Base-by-base conservation (phyloP, 1,284 basidiomycete genomes). In the Naganishia albida region DNA sequence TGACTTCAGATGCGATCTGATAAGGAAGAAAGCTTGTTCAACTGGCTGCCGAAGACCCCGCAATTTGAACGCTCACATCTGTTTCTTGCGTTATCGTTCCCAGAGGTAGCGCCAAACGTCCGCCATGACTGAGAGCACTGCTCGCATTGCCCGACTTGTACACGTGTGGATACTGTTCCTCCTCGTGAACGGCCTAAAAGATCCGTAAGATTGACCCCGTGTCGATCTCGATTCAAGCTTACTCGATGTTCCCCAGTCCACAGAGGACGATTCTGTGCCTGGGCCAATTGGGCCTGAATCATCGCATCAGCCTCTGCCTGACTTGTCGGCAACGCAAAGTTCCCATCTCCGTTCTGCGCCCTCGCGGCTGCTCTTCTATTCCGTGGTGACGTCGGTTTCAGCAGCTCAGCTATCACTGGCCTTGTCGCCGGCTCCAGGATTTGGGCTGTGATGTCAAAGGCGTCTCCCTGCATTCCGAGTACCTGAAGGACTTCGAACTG, bases 41-140 rank as follows among this genome's bases (percentile, higher is more conserved):
- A 3, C 34, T 34, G 7, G 39, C 7, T 1, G 34, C 8, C 6
- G 3, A 53, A 39, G 34, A 12, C 18, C 16, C 15, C 23, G 16
- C 8, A 20, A 48, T 20, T 69, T 43, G 12, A 15, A 56, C 13
- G 72, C 75, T 68, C 70, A 91, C 91, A 75, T 91, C 88, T 51
- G 85, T 75, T 64, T 85, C 82, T 40, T 84, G 78, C 39, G 91
- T 83, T 23, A 82, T 83, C 0, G 94, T 98, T 1, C 93, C 95
- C 1, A 90, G 70, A 0, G 96, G 96, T 38, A 99, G 78, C 69
- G 88, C 81, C 71, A 93, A 91, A 71, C 87, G 89, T 7, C 80
- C 83, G 80, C 75, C 94, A 83, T 77, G 87, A 76, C 76, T 88
- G 15, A 91, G 80, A 70, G 86, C 88, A 38, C 88, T 88, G 66